Evolutionary conservation across 345 rosid species (phyloP), one percentile per base, ranked within the genome.

Genomic region (Microthlaspi erraticum): DNA sequence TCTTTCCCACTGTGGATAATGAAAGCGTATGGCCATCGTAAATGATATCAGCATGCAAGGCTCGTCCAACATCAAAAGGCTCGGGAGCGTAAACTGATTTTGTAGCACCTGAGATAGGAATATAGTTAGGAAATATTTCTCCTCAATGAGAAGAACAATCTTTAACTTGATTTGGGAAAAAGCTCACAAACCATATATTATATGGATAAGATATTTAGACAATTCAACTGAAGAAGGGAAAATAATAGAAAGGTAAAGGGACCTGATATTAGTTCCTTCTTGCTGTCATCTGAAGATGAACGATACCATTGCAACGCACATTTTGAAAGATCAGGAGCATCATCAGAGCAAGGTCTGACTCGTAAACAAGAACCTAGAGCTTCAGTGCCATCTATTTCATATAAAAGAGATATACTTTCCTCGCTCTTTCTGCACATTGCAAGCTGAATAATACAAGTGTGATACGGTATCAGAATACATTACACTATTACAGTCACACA

Each of bases 261-360:
- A 94, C 99, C 99, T 82, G 99, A 92, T 79, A 94, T 91, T 66
- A 79, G 86, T 71, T 88, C 93, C 79, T 74, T 91, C 78, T 89
- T 89, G 67, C 85, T 88, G 66, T 74, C 84, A 70, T 88, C 98
- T 51, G 89, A 77, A 63, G 87, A 80, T 44, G 88, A 77, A 31
- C 97, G 92, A 72, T 85, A 87, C 98, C 99, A 94, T 49, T 89
- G 99, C 61, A 89, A 81, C 50, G 68, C 79, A 77, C 94, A 91
- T 36, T 80, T 75, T 17, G 95, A 82, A 70, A 89, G 85, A 51
- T 83, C 98, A 45, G 84, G 92, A 78, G 86, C 84, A 77, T 82
- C 62, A 68, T 80, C 82, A 65, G 84, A 87, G 83, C 93, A 81
- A 66, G 89, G 80, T 73, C 76, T 75, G 68, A 94, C 83, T 78